Evolutionary conservation across 805 yeast species (phyloP).

Genomic region (Saccharomycopsis fodiens): DNA sequence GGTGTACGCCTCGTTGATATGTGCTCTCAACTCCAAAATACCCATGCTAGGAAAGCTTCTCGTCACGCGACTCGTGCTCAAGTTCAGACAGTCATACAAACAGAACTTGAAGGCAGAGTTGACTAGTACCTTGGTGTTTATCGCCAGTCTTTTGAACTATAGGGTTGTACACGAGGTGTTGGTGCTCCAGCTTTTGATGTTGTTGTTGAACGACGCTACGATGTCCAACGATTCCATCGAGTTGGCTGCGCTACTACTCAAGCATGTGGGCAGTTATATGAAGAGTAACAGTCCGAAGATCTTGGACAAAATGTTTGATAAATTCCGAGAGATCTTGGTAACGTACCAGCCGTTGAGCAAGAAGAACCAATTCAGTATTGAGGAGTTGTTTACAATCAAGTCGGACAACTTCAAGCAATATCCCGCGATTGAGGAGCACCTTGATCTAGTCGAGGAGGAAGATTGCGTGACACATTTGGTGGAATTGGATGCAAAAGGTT

Average conservation of each 20-base stretch:
- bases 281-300: slow-evolving; percentile 36
- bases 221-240: slow-evolving; percentile 49
- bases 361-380: slow-evolving; percentile 39
- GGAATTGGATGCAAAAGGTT: slow-evolving; percentile 40
- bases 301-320: slow-evolving; percentile 40
- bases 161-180: slow-evolving; percentile 50
- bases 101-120: slow-evolving; percentile 39
- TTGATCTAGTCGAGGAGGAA: slow-evolving; percentile 59
- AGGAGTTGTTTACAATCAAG: slow-evolving; percentile 44
- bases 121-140: slow-evolving; percentile 37
- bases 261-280: slow-evolving; percentile 45
- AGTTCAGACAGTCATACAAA: slow-evolving; percentile 48
- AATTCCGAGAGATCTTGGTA: slow-evolving; percentile 46
- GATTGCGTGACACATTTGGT: slow-evolving; percentile 52
- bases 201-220: slow-evolving; percentile 36
- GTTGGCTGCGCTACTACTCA: slow-evolving; percentile 43
- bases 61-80: slow-evolving; percentile 43
- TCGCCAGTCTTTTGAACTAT: slow-evolving; percentile 58
- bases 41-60: slow-evolving; percentile 63
- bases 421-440: slow-evolving; percentile 33
- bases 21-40: slow-evolving; percentile 55
- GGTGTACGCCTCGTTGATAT: slow-evolving; percentile 48
- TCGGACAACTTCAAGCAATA: slow-evolving; percentile 34
- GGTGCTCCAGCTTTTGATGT: slow-evolving; percentile 42
- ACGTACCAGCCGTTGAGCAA: slow-evolving; percentile 26